Evolutionary conservation across 306 rosid genomes (phyloP).

Genomic region (Prunus fruticosa): DNA sequence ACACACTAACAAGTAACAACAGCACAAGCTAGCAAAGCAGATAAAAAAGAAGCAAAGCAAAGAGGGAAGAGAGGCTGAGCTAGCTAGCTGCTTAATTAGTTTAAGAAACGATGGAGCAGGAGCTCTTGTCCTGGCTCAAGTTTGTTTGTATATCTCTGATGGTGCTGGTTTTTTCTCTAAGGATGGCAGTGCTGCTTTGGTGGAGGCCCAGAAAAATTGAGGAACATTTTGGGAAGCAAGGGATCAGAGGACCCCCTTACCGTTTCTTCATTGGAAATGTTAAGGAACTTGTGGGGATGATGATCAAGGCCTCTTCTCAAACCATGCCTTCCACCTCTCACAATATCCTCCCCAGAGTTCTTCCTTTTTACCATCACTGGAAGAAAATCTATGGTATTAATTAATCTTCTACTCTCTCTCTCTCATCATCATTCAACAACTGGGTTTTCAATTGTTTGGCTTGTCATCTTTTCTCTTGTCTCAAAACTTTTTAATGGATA

Average conservation of each 20-base stretch:
- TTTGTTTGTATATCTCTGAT: conserved; percentile 23
- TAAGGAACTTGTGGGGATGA: conserved; percentile 71
- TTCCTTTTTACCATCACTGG: conserved; percentile 97
- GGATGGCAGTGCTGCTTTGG: conserved; percentile 59
- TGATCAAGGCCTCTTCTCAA: conserved; percentile 85
- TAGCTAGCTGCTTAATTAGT: background rate
- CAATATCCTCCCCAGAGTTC: conserved; percentile 93
- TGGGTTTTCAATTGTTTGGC: conserved; percentile 15
- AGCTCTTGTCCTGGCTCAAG: conserved; percentile 46
- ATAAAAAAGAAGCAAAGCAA: conserved; percentile 15
- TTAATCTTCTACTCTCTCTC: background rate
- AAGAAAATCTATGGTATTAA: conserved; percentile 75
- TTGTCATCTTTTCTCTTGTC: background rate
- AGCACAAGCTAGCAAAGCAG: conserved; percentile 16
- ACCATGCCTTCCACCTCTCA: conserved; percentile 83
- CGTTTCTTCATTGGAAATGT: conserved; percentile 95
- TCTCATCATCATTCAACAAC: conserved; percentile 9
- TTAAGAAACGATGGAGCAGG: conserved; percentile 32
- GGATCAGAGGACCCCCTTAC: conserved; percentile 93
- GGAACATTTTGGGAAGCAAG: conserved; percentile 73
- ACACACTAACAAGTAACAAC: conserved; percentile 38
- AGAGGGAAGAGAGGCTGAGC: background rate
- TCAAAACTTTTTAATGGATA: background rate
- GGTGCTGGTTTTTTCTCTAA: conserved; percentile 31
- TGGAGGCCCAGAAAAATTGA: conserved; percentile 85